Percentiles rank a stretch among this genome's conserved stretches.
phyloP scores from a whole-genome alignment of 495 filamentous ascomycete species.

The Amniculicola lignicola region DNA sequence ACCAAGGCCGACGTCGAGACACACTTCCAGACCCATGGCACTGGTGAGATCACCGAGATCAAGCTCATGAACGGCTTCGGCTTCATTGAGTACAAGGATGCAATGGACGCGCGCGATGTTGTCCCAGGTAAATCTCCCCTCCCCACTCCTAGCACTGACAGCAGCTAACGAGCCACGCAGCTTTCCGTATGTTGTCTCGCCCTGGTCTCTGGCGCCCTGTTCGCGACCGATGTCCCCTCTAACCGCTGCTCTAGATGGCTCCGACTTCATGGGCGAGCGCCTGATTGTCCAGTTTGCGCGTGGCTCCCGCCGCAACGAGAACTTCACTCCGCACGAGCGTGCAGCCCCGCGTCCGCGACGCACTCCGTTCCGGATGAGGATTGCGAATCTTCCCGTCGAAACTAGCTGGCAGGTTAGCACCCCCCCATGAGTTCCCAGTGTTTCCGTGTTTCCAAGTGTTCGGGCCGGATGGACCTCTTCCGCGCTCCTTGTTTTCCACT shows the following conservation, averaged over 20 bases:
- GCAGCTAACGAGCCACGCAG: conserved; percentile 38
- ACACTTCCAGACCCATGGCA: conserved; percentile 92
- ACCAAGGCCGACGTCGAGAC: conserved; percentile 95
- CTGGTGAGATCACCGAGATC: conserved; percentile 95
- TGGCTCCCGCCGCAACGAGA: conserved; percentile 83
- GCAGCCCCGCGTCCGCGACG: conserved; percentile 85
- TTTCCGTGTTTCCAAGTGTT: conserved; percentile 30
- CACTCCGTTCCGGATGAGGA: conserved; percentile 93
- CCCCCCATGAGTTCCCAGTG: conserved; percentile 27
- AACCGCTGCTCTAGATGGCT: conserved; percentile 67
- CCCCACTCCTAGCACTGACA: not conserved
- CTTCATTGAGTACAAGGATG: conserved; percentile 98
- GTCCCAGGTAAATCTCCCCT: conserved; percentile 73
- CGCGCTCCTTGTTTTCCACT: no score
- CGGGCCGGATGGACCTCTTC: no score
- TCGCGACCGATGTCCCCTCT: not conserved
- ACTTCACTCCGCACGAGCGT: conserved; percentile 68
- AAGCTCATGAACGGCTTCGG: conserved; percentile 99
- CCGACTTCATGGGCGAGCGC: conserved; percentile 94
- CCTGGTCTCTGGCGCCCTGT: not conserved
- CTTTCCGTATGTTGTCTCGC: conserved; percentile 51
- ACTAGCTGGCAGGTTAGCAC: conserved; percentile 99
- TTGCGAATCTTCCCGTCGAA: conserved; percentile 92
- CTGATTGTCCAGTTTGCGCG: conserved; percentile 97
- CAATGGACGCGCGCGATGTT: conserved; percentile 93